Conservation (phyloP, 345 rosid species). For the Erodium maritimum region DNA sequence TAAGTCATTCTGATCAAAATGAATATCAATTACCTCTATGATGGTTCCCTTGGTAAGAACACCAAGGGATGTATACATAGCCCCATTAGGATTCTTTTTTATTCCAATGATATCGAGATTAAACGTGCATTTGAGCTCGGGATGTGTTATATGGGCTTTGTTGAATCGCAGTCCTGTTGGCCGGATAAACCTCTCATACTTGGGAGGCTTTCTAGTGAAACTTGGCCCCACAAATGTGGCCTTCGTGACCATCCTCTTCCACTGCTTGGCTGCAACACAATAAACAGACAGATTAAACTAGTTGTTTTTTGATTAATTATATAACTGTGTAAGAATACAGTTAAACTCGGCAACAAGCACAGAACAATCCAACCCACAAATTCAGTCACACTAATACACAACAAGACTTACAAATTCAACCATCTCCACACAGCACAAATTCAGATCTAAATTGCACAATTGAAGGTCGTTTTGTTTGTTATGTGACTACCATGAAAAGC, state of each 20-base stretch:
- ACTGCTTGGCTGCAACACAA: slow-evolving; percentile 63
- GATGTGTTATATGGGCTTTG: slow-evolving; percentile 90
- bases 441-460: no score
- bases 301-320: no score
- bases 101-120: slow-evolving; percentile 75
- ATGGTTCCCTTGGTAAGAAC: slow-evolving; percentile 88
- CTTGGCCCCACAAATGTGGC: slow-evolving; percentile 88
- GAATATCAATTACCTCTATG: slow-evolving; percentile 45
- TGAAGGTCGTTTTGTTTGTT: no score
- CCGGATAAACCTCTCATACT: slow-evolving; percentile 88
- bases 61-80: slow-evolving; percentile 82
- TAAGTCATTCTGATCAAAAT: not conserved
- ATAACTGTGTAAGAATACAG: no score
- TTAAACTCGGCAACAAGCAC: no score
- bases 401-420: no score
- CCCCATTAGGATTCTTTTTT: slow-evolving; percentile 90
- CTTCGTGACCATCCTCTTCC: slow-evolving; percentile 96
- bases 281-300: not conserved
- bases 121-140: slow-evolving; percentile 82
- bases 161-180: slow-evolving; percentile 81
- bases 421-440: no score
- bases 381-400: no score
- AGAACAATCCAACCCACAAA: no score
- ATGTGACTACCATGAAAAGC: not conserved
- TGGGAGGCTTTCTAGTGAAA: slow-evolving; percentile 91